Base-by-base conservation (phyloP, 176 grass and related monocot genomes). In the Oryza coarctata region DNA sequence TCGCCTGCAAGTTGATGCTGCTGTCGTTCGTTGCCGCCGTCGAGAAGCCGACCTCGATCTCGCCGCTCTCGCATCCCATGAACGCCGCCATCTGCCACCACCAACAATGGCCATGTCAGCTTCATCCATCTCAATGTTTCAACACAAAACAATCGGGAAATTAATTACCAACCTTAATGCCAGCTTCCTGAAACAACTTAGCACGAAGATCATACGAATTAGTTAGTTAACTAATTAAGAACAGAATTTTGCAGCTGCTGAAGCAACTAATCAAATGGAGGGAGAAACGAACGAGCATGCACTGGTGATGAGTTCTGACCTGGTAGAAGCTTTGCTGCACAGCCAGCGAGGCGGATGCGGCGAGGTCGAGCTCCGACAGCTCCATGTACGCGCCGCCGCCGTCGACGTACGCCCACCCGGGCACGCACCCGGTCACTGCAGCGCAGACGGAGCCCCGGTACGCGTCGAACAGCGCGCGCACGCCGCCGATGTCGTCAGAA, bases 11-110 rank as follows among this genome's bases (percentile, higher is more conserved):
- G 17, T 70, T 34, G 35, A 12, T 3, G 55, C 8, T 6, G 49
- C 5, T 5, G 2, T 12, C 22, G 5, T 88, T 62, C 0, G 25
- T 28, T 11, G 74, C 20, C 11, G 71, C 28, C 12, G 31, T 86
- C 1, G 74, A 86, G 76, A 90, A 68, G 64, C 96, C 96, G 23
- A 99, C 79, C 83, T 99, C 96, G 50, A 99, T 88, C 85, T 99
- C 96, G 31, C 96, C 96, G 38, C 63, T 87, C 12, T 84, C 82
- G 74, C 91, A 95, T 70, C 91, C 93, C 91, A 95, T 75, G 75
- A 99, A 99, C 25, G 86, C 86, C 12, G 95, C 92, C 68, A 63
- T 84, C 95, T 98, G 76, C 30, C 26, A 64, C 25, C 64, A 55
- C 7, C 49, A 22, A 22, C 18, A 55, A 55, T 22, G 18, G 6